Conservation (phyloP, 345 rosid genomes). For the Euclidium syriacum region DNA sequence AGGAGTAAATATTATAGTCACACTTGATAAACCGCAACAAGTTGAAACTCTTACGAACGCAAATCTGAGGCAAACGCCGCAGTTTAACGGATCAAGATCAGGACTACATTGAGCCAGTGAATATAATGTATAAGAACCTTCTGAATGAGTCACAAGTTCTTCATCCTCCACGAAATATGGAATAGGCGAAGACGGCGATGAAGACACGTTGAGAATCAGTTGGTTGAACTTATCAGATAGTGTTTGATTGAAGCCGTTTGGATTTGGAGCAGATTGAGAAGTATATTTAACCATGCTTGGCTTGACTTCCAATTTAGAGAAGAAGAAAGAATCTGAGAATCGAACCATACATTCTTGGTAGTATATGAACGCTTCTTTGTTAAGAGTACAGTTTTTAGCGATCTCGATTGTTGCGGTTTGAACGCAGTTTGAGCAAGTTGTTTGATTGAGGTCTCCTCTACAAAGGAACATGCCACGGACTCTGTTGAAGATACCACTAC, state of each 20-base stretch:
- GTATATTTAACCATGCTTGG: not conserved
- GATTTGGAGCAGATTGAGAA: not conserved
- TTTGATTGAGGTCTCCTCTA: no score
- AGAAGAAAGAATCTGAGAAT: conserved; percentile 24
- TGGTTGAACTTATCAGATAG: not conserved
- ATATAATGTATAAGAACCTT: conserved; percentile 14
- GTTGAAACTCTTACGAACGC: not conserved
- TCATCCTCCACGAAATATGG: conserved; percentile 15
- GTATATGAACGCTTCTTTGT: conserved; percentile 14
- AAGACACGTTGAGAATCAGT: conserved; percentile 1
- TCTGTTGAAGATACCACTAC: no score
- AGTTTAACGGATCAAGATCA: conserved; percentile 1
- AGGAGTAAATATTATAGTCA: conserved; percentile 7
- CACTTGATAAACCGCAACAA: conserved; percentile 8
- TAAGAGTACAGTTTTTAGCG: conserved; percentile 19
- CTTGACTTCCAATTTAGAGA: not conserved
- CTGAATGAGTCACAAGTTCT: conserved; percentile 9
- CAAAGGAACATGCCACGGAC: no score
- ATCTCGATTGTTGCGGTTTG: not conserved
- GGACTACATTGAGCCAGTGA: conserved; percentile 25
- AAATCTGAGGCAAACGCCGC: not conserved
- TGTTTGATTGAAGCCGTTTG: not conserved
- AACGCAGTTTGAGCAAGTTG: no score
- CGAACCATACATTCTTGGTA: conserved; percentile 39
- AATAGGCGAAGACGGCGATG: not conserved